phyloP scores from a whole-genome alignment of 2,329 filamentous ascomycete species.

The Phaeomoniella chlamydospora region DNA sequence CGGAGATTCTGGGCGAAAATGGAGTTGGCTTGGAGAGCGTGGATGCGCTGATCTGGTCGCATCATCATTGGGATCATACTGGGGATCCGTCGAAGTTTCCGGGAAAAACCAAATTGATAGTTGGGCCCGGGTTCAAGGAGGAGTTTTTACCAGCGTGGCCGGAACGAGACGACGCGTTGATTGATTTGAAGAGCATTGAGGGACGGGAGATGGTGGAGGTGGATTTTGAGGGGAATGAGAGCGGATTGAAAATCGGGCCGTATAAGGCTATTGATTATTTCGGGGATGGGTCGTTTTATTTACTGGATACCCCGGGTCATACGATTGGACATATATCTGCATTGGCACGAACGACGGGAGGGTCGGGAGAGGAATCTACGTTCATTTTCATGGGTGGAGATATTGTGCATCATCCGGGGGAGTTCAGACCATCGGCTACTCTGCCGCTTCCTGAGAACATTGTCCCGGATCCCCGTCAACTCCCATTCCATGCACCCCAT shows the following conservation, averaged over 20 bases:
- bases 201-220: constrained; percentile 12
- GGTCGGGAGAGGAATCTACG: constrained; percentile 2
- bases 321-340: constrained; percentile 10
- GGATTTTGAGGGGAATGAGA: constrained; percentile 12
- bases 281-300: constrained; percentile 40
- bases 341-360: constrained; percentile 9
- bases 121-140: constrained; percentile 37
- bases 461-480: no score
- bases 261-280: constrained; percentile 32
- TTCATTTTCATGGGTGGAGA: constrained; percentile 9
- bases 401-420: constrained; percentile 7
- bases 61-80: constrained; percentile 27
- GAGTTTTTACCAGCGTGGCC: constrained; percentile 34
- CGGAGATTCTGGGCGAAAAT: not conserved
- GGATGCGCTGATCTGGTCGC: constrained; percentile 14
- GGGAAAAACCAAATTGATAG: constrained; percentile 28
- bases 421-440: constrained; percentile 15
- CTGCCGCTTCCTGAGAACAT: constrained; percentile 13
- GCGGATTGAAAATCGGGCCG: constrained; percentile 23
- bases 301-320: constrained; percentile 28
- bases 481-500: constrained; percentile 4
- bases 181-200: constrained; percentile 8
- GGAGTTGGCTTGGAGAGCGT: constrained; percentile 1
- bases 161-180: constrained; percentile 4
- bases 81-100: constrained; percentile 36